Percentiles rank a stretch among this genome's conserved stretches.
These are phyloP conservation scores for Desmodesmus armatus DNA, from an alignment of 139 green algal genomes.

Conservation along the genomic window DNA sequence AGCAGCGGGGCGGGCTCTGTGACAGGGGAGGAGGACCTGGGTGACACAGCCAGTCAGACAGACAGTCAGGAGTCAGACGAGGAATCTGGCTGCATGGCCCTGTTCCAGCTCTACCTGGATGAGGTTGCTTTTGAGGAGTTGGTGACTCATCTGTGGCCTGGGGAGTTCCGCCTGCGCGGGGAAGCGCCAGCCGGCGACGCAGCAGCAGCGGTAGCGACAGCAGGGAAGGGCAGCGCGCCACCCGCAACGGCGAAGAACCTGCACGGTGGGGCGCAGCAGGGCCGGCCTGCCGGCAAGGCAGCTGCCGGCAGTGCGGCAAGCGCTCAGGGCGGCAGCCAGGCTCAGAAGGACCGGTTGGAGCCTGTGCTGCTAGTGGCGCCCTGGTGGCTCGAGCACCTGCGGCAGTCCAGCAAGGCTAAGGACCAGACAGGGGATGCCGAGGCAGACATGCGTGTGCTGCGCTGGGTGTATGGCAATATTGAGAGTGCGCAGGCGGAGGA, in stretches of 20 bases:
- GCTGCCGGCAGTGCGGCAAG: not conserved
- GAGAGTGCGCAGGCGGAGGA: conserved; percentile 61
- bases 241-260: not conserved
- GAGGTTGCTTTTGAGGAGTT: conserved; percentile 42
- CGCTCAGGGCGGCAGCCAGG: not conserved
- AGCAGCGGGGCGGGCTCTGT: not conserved
- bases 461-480: conserved; percentile 83
- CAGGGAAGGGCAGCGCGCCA: not conserved
- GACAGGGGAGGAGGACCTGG: too few species aligned
- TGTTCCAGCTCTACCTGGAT: conserved; percentile 49
- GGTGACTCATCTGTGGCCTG: conserved; percentile 51
- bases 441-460: conserved; percentile 58
- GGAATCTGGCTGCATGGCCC: conserved; percentile 46
- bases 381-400: conserved; percentile 80
- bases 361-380: conserved; percentile 53
- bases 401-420: conserved; percentile 7
- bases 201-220: conserved; percentile 1
- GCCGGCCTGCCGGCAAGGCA: not conserved
- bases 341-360: conserved; percentile 31
- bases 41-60: conserved; percentile 8
- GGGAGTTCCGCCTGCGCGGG: too few species aligned
- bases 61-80: conserved; percentile 3
- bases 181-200: not conserved
- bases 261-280: not conserved
- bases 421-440: conserved; percentile 23